These are phyloP conservation scores for Penicillium sp. DNA, from an alignment of 2,329 filamentous ascomycete species.

Conservation along the genomic window DNA sequence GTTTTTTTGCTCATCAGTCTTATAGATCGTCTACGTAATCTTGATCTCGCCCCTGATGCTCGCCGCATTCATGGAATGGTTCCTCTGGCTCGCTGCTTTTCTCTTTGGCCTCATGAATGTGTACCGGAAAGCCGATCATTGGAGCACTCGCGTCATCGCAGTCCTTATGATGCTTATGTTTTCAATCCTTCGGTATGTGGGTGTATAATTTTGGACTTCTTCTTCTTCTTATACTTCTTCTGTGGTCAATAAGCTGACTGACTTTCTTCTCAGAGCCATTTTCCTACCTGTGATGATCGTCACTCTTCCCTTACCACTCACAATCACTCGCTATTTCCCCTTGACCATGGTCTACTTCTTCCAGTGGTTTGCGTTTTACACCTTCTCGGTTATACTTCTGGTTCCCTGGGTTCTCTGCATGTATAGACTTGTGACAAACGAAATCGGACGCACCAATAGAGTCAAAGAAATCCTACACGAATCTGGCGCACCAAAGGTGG, in stretches of 20 bases:
- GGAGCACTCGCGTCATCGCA: slow-evolving; percentile 75
- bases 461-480: slow-evolving; percentile 84
- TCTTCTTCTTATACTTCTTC: too few relatives aligned
- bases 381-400: slow-evolving; percentile 78
- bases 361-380: slow-evolving; percentile 96
- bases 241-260: not conserved
- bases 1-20: not conserved
- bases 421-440: slow-evolving; percentile 83
- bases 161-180: slow-evolving; percentile 71
- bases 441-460: slow-evolving; percentile 73
- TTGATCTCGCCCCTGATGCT: slow-evolving; percentile 79
- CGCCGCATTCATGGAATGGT: slow-evolving; percentile 85
- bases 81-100: slow-evolving; percentile 91
- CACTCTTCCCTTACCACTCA: slow-evolving; percentile 75
- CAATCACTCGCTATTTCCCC: slow-evolving; percentile 71
- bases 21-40: slow-evolving; percentile 76
- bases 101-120: slow-evolving; percentile 87
- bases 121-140: slow-evolving; percentile 82
- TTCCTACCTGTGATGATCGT: slow-evolving; percentile 94
- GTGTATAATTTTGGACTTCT: too few relatives aligned
- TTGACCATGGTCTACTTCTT: slow-evolving; percentile 63
- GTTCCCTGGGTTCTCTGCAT: slow-evolving; percentile 92
- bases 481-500: slow-evolving; percentile 81
- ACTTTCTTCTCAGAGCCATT: slow-evolving; percentile 55
- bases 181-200: slow-evolving; percentile 65